Conservation (phyloP, 352 stramenopile species). For the Aphanomyces cochlioides region DNA sequence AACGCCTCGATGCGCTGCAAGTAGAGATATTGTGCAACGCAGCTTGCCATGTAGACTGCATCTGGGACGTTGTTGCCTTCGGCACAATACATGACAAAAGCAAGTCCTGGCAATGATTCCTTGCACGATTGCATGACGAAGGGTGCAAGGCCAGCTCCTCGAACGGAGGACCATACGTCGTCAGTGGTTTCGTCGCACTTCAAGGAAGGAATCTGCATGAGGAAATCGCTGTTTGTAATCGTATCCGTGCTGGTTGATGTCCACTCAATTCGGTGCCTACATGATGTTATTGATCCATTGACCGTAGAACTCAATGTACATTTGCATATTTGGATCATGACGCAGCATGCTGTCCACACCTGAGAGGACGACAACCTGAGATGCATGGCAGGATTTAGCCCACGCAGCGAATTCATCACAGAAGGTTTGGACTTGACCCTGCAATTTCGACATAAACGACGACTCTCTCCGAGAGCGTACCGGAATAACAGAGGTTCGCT, state of each 20-base stretch:
- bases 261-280: slow-evolving; percentile 26
- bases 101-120: slow-evolving; percentile 43
- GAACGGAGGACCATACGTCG: slow-evolving; percentile 45
- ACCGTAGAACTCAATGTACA: slow-evolving; percentile 32
- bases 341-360: slow-evolving; percentile 79
- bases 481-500: slow-evolving; percentile 51
- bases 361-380: slow-evolving; percentile 51
- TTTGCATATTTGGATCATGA: slow-evolving; percentile 70
- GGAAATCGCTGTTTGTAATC: slow-evolving; percentile 38
- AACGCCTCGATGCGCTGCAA: slow-evolving; percentile 33
- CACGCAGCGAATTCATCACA: slow-evolving; percentile 54
- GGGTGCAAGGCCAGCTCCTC: slow-evolving; percentile 56
- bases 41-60: slow-evolving; percentile 49
- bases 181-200: slow-evolving; percentile 28
- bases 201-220: slow-evolving; percentile 43
- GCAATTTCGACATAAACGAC: slow-evolving; percentile 15
- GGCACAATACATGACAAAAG: slow-evolving; percentile 62
- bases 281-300: not conserved
- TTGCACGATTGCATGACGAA: slow-evolving; percentile 46
- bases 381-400: slow-evolving; percentile 42
- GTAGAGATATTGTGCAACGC: slow-evolving; percentile 46
- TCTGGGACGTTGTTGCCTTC: slow-evolving; percentile 81
- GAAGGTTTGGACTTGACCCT: slow-evolving; percentile 56
- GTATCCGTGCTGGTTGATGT: not conserved
- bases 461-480: slow-evolving; percentile 31